Evolutionary conservation across 208 protist species (phyloP).

Genomic region (Angomonas deanei): DNA sequence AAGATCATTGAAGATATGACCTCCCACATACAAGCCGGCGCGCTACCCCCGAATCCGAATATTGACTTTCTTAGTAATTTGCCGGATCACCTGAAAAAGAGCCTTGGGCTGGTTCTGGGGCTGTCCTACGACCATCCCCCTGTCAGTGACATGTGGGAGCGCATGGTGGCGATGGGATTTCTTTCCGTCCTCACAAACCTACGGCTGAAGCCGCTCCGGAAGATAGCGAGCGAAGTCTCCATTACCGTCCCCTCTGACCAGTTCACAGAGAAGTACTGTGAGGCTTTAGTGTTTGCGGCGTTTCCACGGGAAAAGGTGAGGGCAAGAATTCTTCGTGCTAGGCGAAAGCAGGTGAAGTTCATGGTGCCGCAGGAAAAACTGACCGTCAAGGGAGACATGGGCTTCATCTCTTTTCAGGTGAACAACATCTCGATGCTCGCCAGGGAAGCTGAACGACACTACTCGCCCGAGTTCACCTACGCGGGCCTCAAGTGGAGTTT

Average conservation of each 20-base stretch:
- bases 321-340: slow-evolving; percentile 61
- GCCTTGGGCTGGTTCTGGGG: slow-evolving; percentile 66
- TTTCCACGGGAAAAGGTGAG: slow-evolving; percentile 82
- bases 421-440: slow-evolving; percentile 83
- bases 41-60: slow-evolving; percentile 64
- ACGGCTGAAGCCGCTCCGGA: slow-evolving; percentile 84
- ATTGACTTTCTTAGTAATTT: slow-evolving; percentile 85
- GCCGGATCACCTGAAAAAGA: slow-evolving; percentile 67
- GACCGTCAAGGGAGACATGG: slow-evolving; percentile 83
- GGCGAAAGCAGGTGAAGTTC: slow-evolving; percentile 83
- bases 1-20: slow-evolving; percentile 87
- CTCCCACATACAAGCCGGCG: slow-evolving; percentile 66
- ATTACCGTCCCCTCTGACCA: slow-evolving; percentile 71
- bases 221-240: slow-evolving; percentile 71
- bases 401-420: slow-evolving; percentile 86
- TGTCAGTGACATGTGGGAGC: slow-evolving; percentile 87
- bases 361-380: slow-evolving; percentile 63
- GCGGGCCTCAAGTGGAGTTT: slow-evolving; percentile 83
- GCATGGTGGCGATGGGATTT: slow-evolving; percentile 89
- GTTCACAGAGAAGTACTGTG: slow-evolving; percentile 88
- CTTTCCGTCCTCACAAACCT: slow-evolving; percentile 84
- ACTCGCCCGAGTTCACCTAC: slow-evolving; percentile 88
- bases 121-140: slow-evolving; percentile 70
- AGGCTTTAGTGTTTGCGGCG: slow-evolving; percentile 81
- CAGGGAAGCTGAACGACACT: slow-evolving; percentile 83